Evolutionary conservation across 169 alveolate genomes (phyloP), one percentile per base, ranked within the genome.

Genomic region (Condylostoma magnum): DNA sequence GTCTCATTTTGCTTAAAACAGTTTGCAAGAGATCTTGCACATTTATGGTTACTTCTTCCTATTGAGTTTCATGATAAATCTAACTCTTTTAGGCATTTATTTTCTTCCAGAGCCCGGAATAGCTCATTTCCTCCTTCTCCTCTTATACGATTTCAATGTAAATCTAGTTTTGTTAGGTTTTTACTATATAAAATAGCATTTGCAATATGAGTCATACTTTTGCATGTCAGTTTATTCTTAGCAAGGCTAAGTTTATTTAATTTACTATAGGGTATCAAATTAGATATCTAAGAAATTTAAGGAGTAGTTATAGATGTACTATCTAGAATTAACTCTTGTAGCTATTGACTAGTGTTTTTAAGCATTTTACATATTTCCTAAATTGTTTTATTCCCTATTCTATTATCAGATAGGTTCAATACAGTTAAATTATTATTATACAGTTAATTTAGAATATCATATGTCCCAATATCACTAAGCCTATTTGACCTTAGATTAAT

Each of bases 31-130:
- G 52, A n/a, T 25, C 41, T 58, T 0, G 30, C 57, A 10, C 6
- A 37, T 10, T 6, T 28, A 2, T 38, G 34, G 8, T 38, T 38
- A 58, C 27, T 12, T 6, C 52, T 33, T 0, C 71, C 71, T 1
- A 58, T n/a, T 20, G 71, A 33, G 25, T 58, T 58, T 31, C 71
- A 58, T 12, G 71, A 58, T n/a, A 58, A 33, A 30, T 58, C 71
- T 38, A 58, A 58, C 12, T 58, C 25, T 37, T 38, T 33, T 18
- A 58, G 25, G 57, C 57, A n/a, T 58, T 58, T 25, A 38, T 58
- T 58, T 38, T 58, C 38, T 0, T 18, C 25, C 10, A 58, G 20
- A 2, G 47, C 52, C 1, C 41, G 56, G 41, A 33, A 58, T 1
- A 58, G 20, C 8, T 58, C 55, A 18, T 20, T 38, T n/a, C 18